These are phyloP conservation scores for Solanum dulcamara DNA, from an alignment of 257 asterid species.

Conservation along the genomic window DNA sequence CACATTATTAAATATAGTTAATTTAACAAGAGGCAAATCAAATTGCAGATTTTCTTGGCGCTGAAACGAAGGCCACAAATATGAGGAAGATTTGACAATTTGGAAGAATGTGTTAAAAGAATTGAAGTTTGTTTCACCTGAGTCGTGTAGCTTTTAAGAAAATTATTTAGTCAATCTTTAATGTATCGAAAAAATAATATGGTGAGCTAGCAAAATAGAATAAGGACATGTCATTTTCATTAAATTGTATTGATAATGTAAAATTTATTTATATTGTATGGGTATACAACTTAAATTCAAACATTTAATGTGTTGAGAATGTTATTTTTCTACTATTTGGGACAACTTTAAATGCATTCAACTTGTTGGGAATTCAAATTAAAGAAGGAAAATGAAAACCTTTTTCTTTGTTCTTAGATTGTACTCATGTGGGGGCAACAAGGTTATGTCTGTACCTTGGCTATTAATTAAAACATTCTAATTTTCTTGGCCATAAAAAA, in stretches of 20 bases:
- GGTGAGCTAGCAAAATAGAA: background rate
- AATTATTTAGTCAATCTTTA: background rate
- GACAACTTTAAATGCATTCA: constrained; percentile 5
- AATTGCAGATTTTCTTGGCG: background rate
- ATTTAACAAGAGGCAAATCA: background rate
- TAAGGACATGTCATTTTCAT: background rate
- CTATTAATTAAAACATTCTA: constrained; percentile 21
- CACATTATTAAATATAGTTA: background rate
- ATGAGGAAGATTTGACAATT: background rate
- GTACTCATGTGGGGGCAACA: constrained; percentile 14
- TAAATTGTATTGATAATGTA: background rate
- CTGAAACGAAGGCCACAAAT: background rate
- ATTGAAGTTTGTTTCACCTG: background rate
- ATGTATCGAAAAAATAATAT: background rate
- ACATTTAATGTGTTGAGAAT: background rate
- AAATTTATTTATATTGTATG: background rate
- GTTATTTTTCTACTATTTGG: constrained; percentile 13
- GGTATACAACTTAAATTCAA: background rate
- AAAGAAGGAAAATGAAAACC: background rate
- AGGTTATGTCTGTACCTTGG: constrained; percentile 17
- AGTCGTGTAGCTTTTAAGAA: background rate
- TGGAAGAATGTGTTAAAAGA: background rate
- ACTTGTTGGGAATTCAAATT: constrained; percentile 5
- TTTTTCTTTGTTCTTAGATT: background rate
- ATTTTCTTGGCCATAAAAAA: constrained; percentile 5